Percentiles rank a stretch among this genome's conserved stretches.
phyloP scores from a whole-genome alignment of 176 grass and related monocot species.

The Elaeis guineensis region DNA sequence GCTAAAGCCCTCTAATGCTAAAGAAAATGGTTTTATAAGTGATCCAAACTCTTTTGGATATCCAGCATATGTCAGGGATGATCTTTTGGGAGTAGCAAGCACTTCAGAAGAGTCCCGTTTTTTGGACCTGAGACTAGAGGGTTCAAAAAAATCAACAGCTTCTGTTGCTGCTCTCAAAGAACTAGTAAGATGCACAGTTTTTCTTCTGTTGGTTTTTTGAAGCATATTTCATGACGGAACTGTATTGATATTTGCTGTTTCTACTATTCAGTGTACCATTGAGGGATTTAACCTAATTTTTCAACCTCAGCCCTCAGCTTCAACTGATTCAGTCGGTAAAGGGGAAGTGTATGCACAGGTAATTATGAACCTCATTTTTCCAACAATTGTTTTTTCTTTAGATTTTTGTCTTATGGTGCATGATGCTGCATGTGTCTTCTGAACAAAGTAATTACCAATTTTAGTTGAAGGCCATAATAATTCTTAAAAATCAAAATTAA shows the following conservation, averaged over 20 bases:
- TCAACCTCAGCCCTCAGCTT: slow-evolving; percentile 34
- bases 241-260: slow-evolving; percentile 15
- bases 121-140: slow-evolving; percentile 33
- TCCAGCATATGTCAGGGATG: slow-evolving; percentile 30
- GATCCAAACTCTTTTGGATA: slow-evolving; percentile 42
- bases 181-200: slow-evolving; percentile 38
- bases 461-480: too few species aligned
- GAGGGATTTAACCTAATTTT: slow-evolving; percentile 70
- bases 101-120: slow-evolving; percentile 47
- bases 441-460: too few species aligned
- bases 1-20: slow-evolving; percentile 21
- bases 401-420: too few species aligned
- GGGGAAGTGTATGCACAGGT: slow-evolving; percentile 58
- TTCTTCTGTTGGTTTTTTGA: too few species aligned
- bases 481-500: too few species aligned
- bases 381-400: too few species aligned
- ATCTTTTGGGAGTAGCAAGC: slow-evolving; percentile 45
- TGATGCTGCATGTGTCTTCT: too few species aligned
- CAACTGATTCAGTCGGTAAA: slow-evolving; percentile 38
- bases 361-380: slow-evolving; percentile 4
- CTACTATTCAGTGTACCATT: slow-evolving; percentile 42
- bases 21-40: slow-evolving; percentile 51
- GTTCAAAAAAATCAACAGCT: slow-evolving; percentile 23
- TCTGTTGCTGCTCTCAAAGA: slow-evolving; percentile 62
- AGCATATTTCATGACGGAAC: too few species aligned